Evolutionary conservation across 257 asterid genomes (phyloP), one percentile per base, ranked within the genome.

Genomic region (Salvia splendens): DNA sequence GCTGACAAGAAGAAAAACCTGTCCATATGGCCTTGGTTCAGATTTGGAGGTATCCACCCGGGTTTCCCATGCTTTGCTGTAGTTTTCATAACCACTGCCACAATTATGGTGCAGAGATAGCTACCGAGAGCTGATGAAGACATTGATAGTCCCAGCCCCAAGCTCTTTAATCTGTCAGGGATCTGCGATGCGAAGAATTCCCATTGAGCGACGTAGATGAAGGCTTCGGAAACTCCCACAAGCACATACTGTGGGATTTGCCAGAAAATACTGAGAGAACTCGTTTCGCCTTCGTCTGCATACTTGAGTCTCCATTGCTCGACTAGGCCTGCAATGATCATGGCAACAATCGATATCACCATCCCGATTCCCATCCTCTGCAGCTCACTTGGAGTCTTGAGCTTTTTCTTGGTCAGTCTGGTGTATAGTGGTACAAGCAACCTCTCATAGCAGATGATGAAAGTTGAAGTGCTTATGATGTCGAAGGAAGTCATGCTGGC

Each of bases 401-500:
- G 88, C 69, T 77, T 79, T 43, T 78, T 83, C 77, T 80, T 84
- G 59, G 82, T 78, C 48, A 87, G 55, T 64, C 82, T 87, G 64
- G 76, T 45, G 69, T 84, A 89, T 32, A 89, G 24, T 15, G 96
- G 96, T 8, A 82, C 82, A 3, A 89, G 59, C 40, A 89, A 8
- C 67, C 66, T 86, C 58, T 87, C 93, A n/a, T 85, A 87, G 79
- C 88, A 85, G n/a, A 89, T 72, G 76, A 87, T 89, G 74, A 87
- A 89, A 7, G 95, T 79, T 6, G 95, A 85, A 11, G 93, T 85
- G 84, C 93, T 87, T 58, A 87, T 74, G 16, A 87, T 89, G 83
- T 87, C 93, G 6, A 89, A 85, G 38, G 83, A 82, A 0, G 93
- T 87, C 96, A 87, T 89, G 80, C 95, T 89, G 43, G 96, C 96